These are phyloP conservation scores for Penicillium brevicompactum DNA, from an alignment of 2,329 filamentous ascomycete genomes.

Conservation along the genomic window DNA sequence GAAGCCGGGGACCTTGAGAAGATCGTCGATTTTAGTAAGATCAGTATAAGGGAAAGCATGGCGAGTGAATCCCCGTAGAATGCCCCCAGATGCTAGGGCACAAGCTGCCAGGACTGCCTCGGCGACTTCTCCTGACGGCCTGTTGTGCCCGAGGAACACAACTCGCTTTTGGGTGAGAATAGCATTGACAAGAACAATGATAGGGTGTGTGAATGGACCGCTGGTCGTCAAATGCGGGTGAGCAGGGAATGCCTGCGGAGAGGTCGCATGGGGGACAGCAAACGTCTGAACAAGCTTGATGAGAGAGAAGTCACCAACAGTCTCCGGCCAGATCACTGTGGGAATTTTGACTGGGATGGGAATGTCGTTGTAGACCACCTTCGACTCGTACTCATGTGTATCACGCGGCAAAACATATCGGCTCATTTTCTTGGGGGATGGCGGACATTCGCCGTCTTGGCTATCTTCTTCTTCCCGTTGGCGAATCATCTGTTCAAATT, in stretches of 20 bases:
- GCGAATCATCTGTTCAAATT: conserved; percentile 92
- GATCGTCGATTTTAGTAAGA: conserved; percentile 93
- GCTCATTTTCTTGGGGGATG: conserved; percentile 59
- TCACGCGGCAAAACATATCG: conserved; percentile 82
- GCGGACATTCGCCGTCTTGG: conserved; percentile 37
- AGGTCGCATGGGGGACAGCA: conserved; percentile 76
- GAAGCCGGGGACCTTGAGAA: conserved; percentile 94
- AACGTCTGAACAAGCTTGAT: conserved; percentile 98
- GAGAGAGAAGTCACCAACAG: conserved; percentile 94
- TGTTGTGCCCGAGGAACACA: conserved; percentile 93
- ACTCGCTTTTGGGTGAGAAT: conserved; percentile 94
- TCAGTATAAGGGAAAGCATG: conserved; percentile 98
- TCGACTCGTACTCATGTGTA: conserved; percentile 96
- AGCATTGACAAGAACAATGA: conserved; percentile 92
- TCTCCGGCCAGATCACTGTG: conserved; percentile 89
- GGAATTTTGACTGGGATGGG: conserved; percentile 97
- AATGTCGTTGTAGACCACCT: conserved; percentile 93
- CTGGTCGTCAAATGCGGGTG: conserved; percentile 94
- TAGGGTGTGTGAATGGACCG: conserved; percentile 85
- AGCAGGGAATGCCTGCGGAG: conserved; percentile 78
- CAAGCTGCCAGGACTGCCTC: conserved; percentile 98
- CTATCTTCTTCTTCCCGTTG: conserved; percentile 66
- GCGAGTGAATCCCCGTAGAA: conserved; percentile 90
- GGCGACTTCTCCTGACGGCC: conserved; percentile 92
- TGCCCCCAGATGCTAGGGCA: conserved; percentile 85